Conservation (phyloP, 2,329 filamentous ascomycete genomes). For the Blumeria hordei region DNA sequence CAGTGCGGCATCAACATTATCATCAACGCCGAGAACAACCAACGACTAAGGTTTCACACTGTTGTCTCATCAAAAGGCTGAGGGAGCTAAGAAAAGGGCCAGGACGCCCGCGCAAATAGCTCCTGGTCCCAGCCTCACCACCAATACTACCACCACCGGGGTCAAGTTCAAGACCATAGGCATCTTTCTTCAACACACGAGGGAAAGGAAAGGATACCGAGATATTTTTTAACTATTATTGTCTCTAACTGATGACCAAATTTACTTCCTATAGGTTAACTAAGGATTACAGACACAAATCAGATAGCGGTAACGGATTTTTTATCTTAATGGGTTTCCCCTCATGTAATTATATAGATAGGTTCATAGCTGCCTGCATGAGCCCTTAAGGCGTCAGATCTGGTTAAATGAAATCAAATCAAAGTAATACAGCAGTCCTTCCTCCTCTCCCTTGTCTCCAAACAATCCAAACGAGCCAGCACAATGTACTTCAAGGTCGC, state of each 20-base stretch:
- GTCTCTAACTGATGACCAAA: background rate
- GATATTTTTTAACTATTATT: background rate
- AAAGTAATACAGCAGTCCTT: too few relatives aligned
- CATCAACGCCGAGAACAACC: background rate
- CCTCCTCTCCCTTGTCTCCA: too few relatives aligned
- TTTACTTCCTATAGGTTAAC: background rate
- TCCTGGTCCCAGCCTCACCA: background rate
- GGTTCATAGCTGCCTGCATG: too few relatives aligned
- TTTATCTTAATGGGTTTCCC: background rate
- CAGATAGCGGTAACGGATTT: background rate
- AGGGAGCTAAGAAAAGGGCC: background rate
- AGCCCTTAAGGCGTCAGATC: too few relatives aligned
- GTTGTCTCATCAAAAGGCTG: background rate
- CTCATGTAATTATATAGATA: background rate
- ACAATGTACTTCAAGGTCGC: too few relatives aligned
- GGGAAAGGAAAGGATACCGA: background rate
- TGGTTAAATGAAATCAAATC: too few relatives aligned
- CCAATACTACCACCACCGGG: background rate
- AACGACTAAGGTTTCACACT: background rate
- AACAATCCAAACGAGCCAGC: too few relatives aligned
- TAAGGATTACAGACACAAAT: background rate
- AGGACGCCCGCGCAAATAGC: background rate
- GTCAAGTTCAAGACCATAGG: background rate
- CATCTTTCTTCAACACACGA: background rate
- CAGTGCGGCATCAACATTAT: background rate